Base-by-base conservation (phyloP, 192 early-diverging fungal species). In the Polychytrium aggregatum region DNA sequence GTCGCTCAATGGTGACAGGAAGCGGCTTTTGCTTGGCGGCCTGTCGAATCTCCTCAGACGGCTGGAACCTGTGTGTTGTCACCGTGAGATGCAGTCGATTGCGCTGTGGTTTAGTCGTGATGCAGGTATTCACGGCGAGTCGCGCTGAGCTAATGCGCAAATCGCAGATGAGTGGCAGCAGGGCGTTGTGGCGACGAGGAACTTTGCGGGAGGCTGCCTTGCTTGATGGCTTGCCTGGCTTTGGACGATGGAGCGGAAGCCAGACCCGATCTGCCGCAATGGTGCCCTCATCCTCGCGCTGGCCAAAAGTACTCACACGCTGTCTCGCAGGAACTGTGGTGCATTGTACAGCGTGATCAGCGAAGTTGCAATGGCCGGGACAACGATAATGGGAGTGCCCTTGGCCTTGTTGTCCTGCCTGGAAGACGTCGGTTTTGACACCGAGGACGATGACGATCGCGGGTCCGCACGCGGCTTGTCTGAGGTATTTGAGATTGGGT, bases 301-400 rank as follows among this genome's bases (percentile, higher is more conserved):
- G 35, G 4, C 2, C 16, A 39, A 1, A 9, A 16, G 14, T n/a
- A 57, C 74, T 60, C 62, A 84, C 78, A 63, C 63, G 59, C 85
- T 70, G 39, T 86, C 83, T 50, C 81, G 62, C 4, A 97, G 63
- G 41, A 97, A 86, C 29, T 83, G 64, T 58, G 85, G 82, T 39
- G 89, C 81, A 64, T 97, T 97, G 63, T 82, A 89, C 68, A 94
- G 71, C 26, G 82, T 92, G 36, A 97, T 41, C 60, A 85, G 76
- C 0, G 91, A 78, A 2, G 87, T 87, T 3, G 83, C 65, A 24
- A 80, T 84, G 0, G 87, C 78, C 2, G 93, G 93, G n/a, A 97
- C 84, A 26, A 97, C 80, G 55, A 97, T 94, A 17, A 91, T 89
- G 2, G 92, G 92, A 33, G 81, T 81, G 25, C 44, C 37, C 6